Percentiles rank a stretch among this genome's conserved stretches.
Conservation (phyloP, 495 filamentous ascomycete genomes). For the Evansstolkia leycettana region DNA sequence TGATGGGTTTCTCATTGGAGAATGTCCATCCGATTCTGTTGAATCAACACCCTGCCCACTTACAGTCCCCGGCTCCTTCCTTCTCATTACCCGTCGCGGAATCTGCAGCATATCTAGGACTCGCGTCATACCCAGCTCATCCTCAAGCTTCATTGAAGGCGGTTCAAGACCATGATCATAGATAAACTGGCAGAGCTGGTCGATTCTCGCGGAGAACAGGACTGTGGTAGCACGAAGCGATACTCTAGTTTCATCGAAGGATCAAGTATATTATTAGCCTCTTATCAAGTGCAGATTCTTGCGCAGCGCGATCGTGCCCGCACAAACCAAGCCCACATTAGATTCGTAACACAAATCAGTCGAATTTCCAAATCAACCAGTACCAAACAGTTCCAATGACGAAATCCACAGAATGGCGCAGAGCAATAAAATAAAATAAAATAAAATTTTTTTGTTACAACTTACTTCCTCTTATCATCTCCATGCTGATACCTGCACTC, state of each 20-base stretch:
- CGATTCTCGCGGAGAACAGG: conserved; percentile 32
- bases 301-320: too few relatives aligned
- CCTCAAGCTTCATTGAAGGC: conserved; percentile 31
- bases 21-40: conserved; percentile 1
- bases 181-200: conserved; percentile 35
- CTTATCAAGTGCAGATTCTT: too few relatives aligned
- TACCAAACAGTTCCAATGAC: too few relatives aligned
- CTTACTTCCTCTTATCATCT: conserved; percentile 38
- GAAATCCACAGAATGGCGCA: too few relatives aligned
- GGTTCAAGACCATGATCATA: conserved; percentile 29
- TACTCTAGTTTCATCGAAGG: conserved; percentile 22
- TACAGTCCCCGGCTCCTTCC: conserved; percentile 1
- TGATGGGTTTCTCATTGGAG: conserved; percentile 11
- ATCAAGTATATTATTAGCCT: neutral
- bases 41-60: too few relatives aligned
- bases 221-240: conserved; percentile 37
- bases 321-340: too few relatives aligned
- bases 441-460: conserved; percentile 2
- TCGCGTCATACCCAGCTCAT: conserved; percentile 31
- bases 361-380: too few relatives aligned
- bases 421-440: too few relatives aligned
- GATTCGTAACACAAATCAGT: too few relatives aligned
- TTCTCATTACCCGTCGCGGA: conserved; percentile 16
- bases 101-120: conserved; percentile 35
- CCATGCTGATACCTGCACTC: conserved; percentile 37